Conservation (phyloP, 225 moss, liverwort and hornwort genomes). For the Sphagnum contortum region DNA sequence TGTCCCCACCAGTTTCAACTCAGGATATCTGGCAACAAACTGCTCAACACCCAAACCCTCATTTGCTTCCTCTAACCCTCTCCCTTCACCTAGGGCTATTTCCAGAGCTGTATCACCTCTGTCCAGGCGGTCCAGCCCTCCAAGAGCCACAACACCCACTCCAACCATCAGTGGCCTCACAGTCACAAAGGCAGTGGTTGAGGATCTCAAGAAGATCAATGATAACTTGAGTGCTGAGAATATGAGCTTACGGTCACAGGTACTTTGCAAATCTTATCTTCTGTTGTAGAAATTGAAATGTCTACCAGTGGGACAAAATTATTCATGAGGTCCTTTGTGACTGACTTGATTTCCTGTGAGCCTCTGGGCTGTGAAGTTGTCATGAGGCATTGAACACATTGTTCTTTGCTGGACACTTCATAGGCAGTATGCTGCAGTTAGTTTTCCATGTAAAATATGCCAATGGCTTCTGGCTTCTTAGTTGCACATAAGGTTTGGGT, state of each 20-base stretch:
- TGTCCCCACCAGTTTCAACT: constrained; percentile 64
- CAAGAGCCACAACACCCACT: constrained; percentile 90
- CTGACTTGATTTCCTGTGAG: no score
- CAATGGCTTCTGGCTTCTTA: no score
- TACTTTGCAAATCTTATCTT: constrained; percentile 4
- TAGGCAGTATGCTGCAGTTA: no score
- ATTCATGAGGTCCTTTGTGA: no score
- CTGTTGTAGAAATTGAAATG: no score
- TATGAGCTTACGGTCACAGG: constrained; percentile 73
- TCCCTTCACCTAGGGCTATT: constrained; percentile 48
- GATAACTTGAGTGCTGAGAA: constrained; percentile 82
- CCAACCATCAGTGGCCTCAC: constrained; percentile 77
- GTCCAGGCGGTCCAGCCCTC: constrained; percentile 85
- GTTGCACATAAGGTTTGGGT: no score
- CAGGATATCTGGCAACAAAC: constrained; percentile 36
- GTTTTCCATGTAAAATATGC: no score
- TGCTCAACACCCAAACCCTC: constrained; percentile 16
- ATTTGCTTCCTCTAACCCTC: constrained; percentile 30
- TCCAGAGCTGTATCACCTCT: constrained; percentile 88
- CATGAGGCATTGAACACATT: no score
- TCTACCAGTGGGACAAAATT: no score
- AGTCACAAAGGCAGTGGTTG: constrained; percentile 73
- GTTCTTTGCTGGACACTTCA: no score
- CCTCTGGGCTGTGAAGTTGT: no score
- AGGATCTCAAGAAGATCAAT: constrained; percentile 91